Evolutionary conservation across 768 basidiomycete genomes (phyloP), one percentile per base, ranked within the genome.

Genomic region (Hydnum rufescens): DNA sequence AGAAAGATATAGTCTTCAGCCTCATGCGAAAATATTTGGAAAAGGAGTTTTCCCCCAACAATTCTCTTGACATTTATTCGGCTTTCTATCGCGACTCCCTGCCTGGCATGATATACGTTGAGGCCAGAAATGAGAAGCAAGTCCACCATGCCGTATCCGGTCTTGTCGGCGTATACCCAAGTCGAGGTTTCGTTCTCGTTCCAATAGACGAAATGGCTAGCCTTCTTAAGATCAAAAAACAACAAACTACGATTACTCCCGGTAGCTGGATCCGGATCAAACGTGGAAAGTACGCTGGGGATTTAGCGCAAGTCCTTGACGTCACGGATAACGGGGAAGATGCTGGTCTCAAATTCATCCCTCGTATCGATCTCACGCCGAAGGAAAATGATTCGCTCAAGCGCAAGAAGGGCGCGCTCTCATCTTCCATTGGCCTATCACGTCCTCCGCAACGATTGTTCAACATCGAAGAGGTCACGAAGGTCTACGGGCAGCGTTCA

Each of bases 171-270:
- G 78, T 97, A 51, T 99, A 89, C 64, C 74, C 78, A 28, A 78
- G 75, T 60, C 78, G 83, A 49, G 84, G 85, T 16, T 76, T 88
- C 56, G 72, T 74, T 19, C 74, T 95, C 31, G 90, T 96, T 0
- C 90, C 90, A 4, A 89, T 96, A 54, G 85, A 92, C 60, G 95
- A 99, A 69, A 97, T 97, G 92, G 88, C 95, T 18, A 87, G 85
- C 55, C 69, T 97, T 32, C 72, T 97, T 58, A 85, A 87, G 62
- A 95, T 95, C 61, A 96, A 92, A 71, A 92, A 92, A 68, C 83
- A 90, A 62, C 87, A 90, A 57, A 67, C 81, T 44, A 82, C 82
- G 0, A 75, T 96, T 39, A 76, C 75, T 18, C 78, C 80, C 0
- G 89, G 88, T 19, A 84, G 78, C 58, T 99, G 95, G 95, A 89